These are phyloP conservation scores for Pythium chondricola DNA, from an alignment of 352 stramenopile species.

Conservation along the genomic window DNA sequence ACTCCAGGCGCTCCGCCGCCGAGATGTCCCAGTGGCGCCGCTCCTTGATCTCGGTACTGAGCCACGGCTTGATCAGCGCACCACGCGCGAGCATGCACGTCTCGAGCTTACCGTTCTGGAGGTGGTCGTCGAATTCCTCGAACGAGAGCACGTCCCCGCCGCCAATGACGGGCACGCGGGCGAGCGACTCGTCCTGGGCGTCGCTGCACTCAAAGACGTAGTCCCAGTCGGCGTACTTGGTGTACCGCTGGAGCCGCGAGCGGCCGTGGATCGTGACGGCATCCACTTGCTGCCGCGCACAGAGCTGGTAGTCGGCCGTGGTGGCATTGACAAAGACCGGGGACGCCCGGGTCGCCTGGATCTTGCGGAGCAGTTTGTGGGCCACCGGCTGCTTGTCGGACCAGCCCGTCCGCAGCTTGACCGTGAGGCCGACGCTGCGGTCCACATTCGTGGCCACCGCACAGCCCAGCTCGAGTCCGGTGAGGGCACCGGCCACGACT, in stretches of 20 bases:
- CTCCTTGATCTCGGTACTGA: constrained; percentile 99
- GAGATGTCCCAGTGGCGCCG: constrained; percentile 96
- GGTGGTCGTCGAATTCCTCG: constrained; percentile 78
- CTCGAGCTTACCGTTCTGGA: constrained; percentile 78
- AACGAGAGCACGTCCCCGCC: constrained; percentile 85
- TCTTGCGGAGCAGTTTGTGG: constrained; percentile 90
- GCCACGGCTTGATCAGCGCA: constrained; percentile 99
- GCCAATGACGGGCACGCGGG: constrained; percentile 89
- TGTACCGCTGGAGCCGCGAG: constrained; percentile 96
- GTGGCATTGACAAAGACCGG: constrained; percentile 73
- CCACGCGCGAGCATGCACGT: constrained; percentile 89
- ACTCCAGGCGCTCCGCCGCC: constrained; percentile 93
- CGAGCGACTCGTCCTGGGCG: constrained; percentile 28
- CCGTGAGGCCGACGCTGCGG: constrained; percentile 78
- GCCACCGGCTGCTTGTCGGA: constrained; percentile 93
- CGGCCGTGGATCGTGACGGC: constrained; percentile 93
- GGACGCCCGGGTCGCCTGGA: constrained; percentile 70
- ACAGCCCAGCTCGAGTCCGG: constrained; percentile 74
- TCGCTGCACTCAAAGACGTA: constrained; percentile 93
- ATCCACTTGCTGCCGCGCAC: constrained; percentile 55
- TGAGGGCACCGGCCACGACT: constrained; percentile 86
- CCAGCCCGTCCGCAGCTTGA: constrained; percentile 99
- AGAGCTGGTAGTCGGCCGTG: constrained; percentile 71
- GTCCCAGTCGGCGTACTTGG: constrained; percentile 97
- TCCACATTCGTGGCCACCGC: too few species aligned